phyloP scores from a whole-genome alignment of 768 basidiomycete genomes.

The Udeniomyces megalosporus region DNA sequence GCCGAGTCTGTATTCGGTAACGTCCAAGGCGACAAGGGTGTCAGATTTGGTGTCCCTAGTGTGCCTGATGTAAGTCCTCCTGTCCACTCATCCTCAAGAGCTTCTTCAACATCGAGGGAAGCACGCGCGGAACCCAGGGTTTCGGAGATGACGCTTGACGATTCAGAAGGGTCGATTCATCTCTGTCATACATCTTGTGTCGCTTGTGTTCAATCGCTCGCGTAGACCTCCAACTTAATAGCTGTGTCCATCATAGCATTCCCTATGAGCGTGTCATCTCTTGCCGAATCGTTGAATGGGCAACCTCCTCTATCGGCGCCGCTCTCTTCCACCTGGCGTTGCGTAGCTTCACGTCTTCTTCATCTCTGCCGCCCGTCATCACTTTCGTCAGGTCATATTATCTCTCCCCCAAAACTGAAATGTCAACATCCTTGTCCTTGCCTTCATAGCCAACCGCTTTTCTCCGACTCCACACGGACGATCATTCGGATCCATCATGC shows the following conservation, averaged over 20 bases:
- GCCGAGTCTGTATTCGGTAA: slow-evolving; percentile 9
- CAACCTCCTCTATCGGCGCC: background rate
- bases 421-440: background rate
- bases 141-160: background rate
- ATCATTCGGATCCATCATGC: slow-evolving; percentile 82
- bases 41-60: slow-evolving; percentile 6
- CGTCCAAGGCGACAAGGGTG: slow-evolving; percentile 13
- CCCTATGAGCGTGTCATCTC: too few relatives aligned
- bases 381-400: too few relatives aligned
- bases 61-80: slow-evolving; percentile 13
- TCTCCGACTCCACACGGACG: slow-evolving; percentile 83
- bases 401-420: background rate
- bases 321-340: background rate
- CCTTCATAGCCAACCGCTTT: slow-evolving; percentile 70
- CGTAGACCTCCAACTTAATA: too few relatives aligned
- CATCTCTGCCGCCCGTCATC: background rate
- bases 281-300: too few relatives aligned
- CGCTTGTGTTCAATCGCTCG: too few relatives aligned
- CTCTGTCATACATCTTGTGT: too few relatives aligned
- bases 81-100: background rate
- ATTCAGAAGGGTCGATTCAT: too few relatives aligned
- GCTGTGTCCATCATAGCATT: too few relatives aligned
- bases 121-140: background rate
- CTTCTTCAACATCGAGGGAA: background rate
- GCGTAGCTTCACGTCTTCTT: background rate